These are phyloP conservation scores for Hymenoscyphus fructigenus DNA, from an alignment of 2,329 filamentous ascomycete genomes.

Conservation along the genomic window DNA sequence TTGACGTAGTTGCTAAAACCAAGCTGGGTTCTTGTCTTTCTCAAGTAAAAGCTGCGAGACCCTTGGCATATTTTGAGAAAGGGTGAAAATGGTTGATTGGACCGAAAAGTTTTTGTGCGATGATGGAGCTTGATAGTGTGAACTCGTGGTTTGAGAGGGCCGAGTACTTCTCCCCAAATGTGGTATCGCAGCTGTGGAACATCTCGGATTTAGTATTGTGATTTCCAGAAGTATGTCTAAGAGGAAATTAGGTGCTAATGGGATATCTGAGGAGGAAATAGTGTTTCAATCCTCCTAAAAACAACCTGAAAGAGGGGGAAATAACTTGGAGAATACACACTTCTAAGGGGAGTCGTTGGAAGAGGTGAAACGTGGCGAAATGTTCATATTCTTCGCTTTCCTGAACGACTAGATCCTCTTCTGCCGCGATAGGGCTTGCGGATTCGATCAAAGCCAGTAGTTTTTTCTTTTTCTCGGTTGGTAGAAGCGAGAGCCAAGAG, in stretches of 20 bases:
- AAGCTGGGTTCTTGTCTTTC: neutral
- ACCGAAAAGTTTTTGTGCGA: neutral
- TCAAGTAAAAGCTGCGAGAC: neutral
- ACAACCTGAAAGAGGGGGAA: no score
- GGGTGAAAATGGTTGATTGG: neutral
- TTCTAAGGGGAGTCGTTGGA: neutral
- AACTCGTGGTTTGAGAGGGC: neutral
- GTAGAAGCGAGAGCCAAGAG: neutral
- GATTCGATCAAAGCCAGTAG: neutral
- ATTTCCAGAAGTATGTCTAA: no score
- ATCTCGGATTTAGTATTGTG: no score
- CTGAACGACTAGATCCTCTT: neutral
- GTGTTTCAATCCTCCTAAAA: no score
- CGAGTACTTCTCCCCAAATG: neutral
- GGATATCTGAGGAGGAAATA: no score
- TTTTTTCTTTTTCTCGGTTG: neutral
- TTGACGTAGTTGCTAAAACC: neutral
- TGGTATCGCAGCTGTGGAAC: neutral
- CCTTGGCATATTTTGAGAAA: neutral
- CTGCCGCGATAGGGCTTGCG: neutral
- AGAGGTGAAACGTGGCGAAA: neutral
- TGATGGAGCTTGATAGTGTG: neutral
- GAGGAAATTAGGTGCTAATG: no score
- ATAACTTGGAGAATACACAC: no score
- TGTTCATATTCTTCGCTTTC: neutral